phyloP scores from a whole-genome alignment of 306 rosid species.

The Canavalia gladiata region DNA sequence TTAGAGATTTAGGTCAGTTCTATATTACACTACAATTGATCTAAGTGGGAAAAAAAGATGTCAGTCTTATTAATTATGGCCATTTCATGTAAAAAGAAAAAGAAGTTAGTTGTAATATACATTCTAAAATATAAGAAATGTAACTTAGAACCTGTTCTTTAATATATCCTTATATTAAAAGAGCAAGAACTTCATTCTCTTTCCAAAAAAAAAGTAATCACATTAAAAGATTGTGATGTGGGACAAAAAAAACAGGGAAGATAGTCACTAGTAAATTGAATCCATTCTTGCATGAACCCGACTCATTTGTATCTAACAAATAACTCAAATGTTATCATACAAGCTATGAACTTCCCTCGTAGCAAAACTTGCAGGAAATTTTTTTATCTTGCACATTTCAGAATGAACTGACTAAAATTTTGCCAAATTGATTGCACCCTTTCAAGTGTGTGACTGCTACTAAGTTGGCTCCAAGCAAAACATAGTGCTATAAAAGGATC shows the following conservation, averaged over 20 bases:
- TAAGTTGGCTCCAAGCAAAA: slow-evolving; percentile 37
- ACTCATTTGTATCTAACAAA: slow-evolving; percentile 10
- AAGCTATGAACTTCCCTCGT: slow-evolving; percentile 36
- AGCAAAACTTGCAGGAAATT: no score
- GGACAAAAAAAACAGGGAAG: neutral
- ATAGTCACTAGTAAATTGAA: neutral
- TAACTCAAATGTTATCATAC: neutral
- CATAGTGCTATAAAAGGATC: slow-evolving; percentile 45
- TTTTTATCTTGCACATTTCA: no score
- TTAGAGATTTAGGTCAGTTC: no score
- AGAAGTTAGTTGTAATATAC: neutral
- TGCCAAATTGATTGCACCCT: slow-evolving; percentile 37
- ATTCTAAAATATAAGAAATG: neutral
- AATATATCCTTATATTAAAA: neutral
- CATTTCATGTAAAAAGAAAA: neutral
- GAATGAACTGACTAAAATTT: slow-evolving; percentile 22
- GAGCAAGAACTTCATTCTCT: neutral
- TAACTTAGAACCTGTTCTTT: neutral
- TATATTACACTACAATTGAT: no score
- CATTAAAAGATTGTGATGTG: slow-evolving; percentile 23
- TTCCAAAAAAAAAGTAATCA: neutral
- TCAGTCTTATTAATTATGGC: neutral
- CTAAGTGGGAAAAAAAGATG: neutral
- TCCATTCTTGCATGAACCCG: slow-evolving; percentile 46
- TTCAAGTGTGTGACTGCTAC: slow-evolving; percentile 51